Evolutionary conservation across 2,329 filamentous ascomycete species (phyloP), one percentile per base, ranked within the genome.

Genomic region (Graphilbum ipis-grandicollis): DNA sequence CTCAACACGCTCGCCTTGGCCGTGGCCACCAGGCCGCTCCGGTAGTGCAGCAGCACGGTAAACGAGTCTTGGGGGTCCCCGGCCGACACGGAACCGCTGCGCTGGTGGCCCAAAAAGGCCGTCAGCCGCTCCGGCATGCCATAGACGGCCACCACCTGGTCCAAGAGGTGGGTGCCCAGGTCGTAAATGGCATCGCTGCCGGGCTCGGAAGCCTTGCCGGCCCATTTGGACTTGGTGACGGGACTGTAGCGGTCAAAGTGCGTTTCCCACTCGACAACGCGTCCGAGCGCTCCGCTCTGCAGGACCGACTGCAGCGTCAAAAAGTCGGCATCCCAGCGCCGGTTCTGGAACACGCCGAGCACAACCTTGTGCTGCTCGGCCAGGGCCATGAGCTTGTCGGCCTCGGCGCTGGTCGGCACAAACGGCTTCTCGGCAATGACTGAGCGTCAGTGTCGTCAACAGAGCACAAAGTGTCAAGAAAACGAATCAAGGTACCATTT

Each of bases 381-480:
- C 35, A 76, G 56, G 9, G 55, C 53, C 32, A 69, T 65, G 7
- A 88, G 68, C 45, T 70, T 57, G 25, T 71, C 63, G 10, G 80
- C 80, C 56, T 86, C 75, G 40, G 68, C 62, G 2, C 68, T 62
- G 2, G 75, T 79, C 17, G 80, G 76, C 12, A 82, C 79, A 52
- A 88, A 88, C 3, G 82, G 82, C 61, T 88, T 88, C 60, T 88
- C 82, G 34, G 79, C 77, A 36, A 88, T 62, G 19, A 86, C 77
- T 34, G 22, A 3, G 5, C 9, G 33, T 26, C 12, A 34, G 33
- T 5, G 21, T n/a, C n/a, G n/a, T n/a, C n/a, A n/a, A n/a, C n/a
- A n/a, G n/a, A n/a, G n/a, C n/a, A n/a, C n/a, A n/a, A n/a, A n/a
- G n/a, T n/a, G n/a, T n/a, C n/a, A n/a, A n/a, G n/a, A n/a, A n/a